phyloP scores from a whole-genome alignment of 345 rosid species.

The Xanthoceras sorbifolium region DNA sequence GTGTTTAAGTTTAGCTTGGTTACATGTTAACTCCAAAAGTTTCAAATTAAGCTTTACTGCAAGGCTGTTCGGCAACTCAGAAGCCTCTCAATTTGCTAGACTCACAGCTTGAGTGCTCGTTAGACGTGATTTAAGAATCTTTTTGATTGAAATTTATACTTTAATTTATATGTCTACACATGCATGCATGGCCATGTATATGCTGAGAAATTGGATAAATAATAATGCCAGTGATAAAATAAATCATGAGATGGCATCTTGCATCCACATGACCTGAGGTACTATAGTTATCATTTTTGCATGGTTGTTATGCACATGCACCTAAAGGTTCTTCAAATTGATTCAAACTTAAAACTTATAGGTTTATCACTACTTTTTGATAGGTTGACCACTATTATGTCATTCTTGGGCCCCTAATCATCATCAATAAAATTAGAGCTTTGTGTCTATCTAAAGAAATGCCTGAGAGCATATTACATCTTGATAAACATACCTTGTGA shows the following conservation, averaged over 20 bases:
- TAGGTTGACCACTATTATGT: neutral
- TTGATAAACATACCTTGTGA: slow-evolving; percentile 63
- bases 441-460: neutral
- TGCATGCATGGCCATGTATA: neutral
- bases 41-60: neutral
- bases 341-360: neutral
- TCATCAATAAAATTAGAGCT: neutral
- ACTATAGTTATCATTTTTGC: neutral
- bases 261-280: neutral
- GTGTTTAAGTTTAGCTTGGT: neutral
- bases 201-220: too few species aligned
- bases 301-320: neutral
- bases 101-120: neutral
- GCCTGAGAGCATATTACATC: neutral
- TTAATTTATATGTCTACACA: too few species aligned
- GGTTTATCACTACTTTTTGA: too few species aligned
- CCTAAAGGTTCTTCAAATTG: neutral
- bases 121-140: neutral
- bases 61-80: neutral
- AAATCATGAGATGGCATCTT: neutral
- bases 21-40: neutral
- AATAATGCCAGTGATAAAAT: neutral
- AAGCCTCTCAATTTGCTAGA: neutral
- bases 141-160: neutral
- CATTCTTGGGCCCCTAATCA: neutral